Evolutionary conservation across 208 protist genomes (phyloP), one percentile per base, ranked within the genome.

Genomic region (Porcisia hertigi): DNA sequence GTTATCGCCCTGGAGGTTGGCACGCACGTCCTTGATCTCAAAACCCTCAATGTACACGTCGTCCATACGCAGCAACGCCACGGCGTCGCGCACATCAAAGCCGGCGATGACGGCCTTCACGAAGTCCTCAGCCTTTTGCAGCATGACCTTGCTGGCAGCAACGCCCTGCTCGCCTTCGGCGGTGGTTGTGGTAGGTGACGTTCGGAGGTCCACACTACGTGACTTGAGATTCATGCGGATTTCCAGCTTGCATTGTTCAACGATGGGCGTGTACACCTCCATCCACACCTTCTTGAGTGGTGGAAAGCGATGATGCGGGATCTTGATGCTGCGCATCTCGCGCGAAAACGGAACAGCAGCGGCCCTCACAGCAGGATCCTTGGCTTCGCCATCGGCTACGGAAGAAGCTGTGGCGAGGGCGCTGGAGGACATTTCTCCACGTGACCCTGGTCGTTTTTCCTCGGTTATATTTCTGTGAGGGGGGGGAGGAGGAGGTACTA

Each of bases 1-100:
- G 75, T 98, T 96, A 76, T 98, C 96, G 43, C 96, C 96, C 39
- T 96, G 83, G 62, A 98, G 76, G 72, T 95, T 97, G 0, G 92
- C 90, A 8, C 96, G 95, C 43, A 98, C 99, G 88, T 99, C 98
- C 69, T 98, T 98, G 52, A 99, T 94, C 79, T 99, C 97, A 86
- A 99, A 99, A 52, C 98, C 98, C 77, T 99, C 99, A 82, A 99
- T 95, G 86, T 99, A 99, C 47, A 99, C 90, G 84, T 99, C 98
- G 71, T 99, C 99, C 81, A 99, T 91, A 70, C 99, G 93, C 52
- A 99, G 79, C 45, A 99, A 84, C n/a, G 99, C 99, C 53, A 99
- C 86, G 11, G 99, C 98, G 92, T 99, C 99, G 83, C 98, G 87
- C 47, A 98, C 89, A 49, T 98, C 93, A 75, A 98, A 98, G 36